A percentile compares a stretch with the other conserved stretches of the same genome.
These are phyloP conservation scores for Linanthus parryae DNA, from an alignment of 148 eudicot species.

Conservation along the genomic window DNA sequence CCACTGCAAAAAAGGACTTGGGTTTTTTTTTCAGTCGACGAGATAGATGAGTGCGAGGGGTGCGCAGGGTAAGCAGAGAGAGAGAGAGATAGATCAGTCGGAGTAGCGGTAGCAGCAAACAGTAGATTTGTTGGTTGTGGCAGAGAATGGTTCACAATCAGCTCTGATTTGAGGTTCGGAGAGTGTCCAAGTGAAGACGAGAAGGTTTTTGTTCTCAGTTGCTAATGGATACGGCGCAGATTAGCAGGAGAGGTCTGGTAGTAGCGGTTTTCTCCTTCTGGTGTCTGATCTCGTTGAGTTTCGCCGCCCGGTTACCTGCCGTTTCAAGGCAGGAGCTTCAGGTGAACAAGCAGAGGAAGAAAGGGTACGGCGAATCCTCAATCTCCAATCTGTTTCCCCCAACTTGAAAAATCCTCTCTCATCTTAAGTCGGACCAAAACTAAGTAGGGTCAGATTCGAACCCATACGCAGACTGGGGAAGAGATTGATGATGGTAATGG, in stretches of 20 bases:
- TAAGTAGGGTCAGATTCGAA: too few species aligned
- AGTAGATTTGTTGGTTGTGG: not conserved
- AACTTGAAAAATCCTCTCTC: too few species aligned
- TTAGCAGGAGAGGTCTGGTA: slow-evolving; percentile 12
- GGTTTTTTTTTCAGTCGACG: not conserved
- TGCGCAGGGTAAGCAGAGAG: slow-evolving; percentile 8
- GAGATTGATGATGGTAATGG: too few species aligned
- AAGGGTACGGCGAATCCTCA: too few species aligned
- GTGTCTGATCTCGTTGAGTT: slow-evolving; percentile 26
- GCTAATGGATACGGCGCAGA: slow-evolving; percentile 23
- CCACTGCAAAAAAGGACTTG: slow-evolving; percentile 4
- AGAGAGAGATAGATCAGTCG: not conserved
- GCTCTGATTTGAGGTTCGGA: not conserved
- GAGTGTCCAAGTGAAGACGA: not conserved
- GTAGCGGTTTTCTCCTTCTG: slow-evolving; percentile 17
- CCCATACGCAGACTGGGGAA: too few species aligned
- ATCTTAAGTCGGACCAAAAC: too few species aligned
- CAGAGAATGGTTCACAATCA: too few species aligned
- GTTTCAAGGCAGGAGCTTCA: slow-evolving; percentile 56
- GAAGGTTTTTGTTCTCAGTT: not conserved
- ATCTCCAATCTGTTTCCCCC: too few species aligned
- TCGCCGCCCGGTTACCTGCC: slow-evolving; percentile 35
- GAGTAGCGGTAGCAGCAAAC: too few species aligned
- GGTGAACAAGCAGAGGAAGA: slow-evolving; percentile 71
- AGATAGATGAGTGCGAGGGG: slow-evolving; percentile 2